Base-by-base conservation (phyloP, 805 yeast genomes). In the Saturnispora mendoncae region DNA sequence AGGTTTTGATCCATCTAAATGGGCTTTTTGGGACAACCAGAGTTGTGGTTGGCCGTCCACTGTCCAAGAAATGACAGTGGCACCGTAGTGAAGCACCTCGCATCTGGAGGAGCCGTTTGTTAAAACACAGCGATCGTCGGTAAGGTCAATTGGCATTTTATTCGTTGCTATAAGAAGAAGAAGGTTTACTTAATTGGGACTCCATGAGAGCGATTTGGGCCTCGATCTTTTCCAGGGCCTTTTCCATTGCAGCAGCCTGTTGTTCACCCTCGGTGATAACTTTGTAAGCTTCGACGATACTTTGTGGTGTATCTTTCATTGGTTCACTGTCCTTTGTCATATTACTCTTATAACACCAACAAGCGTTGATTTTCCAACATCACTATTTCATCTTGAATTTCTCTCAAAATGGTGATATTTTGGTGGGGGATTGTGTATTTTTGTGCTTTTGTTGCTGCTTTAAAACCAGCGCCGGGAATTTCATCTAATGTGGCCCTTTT, bases 1-100 rank as follows among this genome's bases (percentile, higher is more conserved):
- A 2, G 98, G 94, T 56, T 82, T 84, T 34, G 90, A 65, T 9
- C 97, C 97, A 56, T 92, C 97, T 46, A 90, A 65, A 53, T 78
- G 77, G 36, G 97, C 95, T 29, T 74, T 90, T 9, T 67, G 59
- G 6, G 81, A 74, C 24, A 81, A 65, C 94, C 95, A 92, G 43
- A 92, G 69, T 63, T 84, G 88, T 60, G 92, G 97, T 39, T 67
- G 60, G 25, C 82, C 84, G 18, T 71, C 64, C 26, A 80, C 57
- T 38, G 65, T 70, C 97, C 97, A 92, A 1, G 95, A 84, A 26
- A 74, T 61, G 4, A 88, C 78, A 17, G 88, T 84, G 42, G 97
- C 98, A 26, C 98, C 98, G 51, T 74, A 84, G 46, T 80, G 78
- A 44, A 92, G 71, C 44, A 92, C 72, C 41, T 76, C 72, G n/a